Percentiles rank a stretch among this genome's conserved stretches.
Evolutionary conservation across 768 basidiomycete species (phyloP).

Genomic region (Pleurotus citrinopileatus): DNA sequence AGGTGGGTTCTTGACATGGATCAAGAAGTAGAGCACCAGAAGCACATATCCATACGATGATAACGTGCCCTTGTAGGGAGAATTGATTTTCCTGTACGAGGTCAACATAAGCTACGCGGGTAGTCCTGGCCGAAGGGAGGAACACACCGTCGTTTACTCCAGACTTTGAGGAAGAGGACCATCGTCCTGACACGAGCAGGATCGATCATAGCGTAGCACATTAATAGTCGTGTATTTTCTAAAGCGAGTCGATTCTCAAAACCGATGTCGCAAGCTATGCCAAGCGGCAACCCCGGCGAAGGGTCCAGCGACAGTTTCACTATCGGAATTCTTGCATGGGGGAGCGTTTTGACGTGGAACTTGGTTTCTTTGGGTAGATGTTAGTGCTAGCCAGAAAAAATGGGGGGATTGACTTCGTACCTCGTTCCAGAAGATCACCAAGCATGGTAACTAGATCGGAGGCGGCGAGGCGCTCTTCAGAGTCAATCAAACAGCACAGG

Average conservation of each 20-base stretch:
- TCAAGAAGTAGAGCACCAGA: constrained; percentile 95
- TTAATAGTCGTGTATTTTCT: constrained; percentile 93
- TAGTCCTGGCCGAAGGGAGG: background rate
- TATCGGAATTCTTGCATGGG: constrained; percentile 97
- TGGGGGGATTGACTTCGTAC: constrained; percentile 41
- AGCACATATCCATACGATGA: constrained; percentile 98
- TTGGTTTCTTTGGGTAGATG: constrained; percentile 69
- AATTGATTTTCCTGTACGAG: constrained; percentile 86
- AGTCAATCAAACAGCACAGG: constrained; percentile 93
- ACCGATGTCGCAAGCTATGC: constrained; percentile 97
- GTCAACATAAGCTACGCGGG: background rate
- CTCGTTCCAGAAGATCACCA: constrained; percentile 89
- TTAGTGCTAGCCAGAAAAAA: constrained; percentile 5
- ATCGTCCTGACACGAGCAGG: constrained; percentile 90
- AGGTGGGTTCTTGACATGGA: constrained; percentile 96
- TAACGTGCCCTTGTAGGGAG: constrained; percentile 94
- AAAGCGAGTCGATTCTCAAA: constrained; percentile 97
- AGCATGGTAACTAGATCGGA: constrained; percentile 92
- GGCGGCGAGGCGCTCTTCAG: constrained; percentile 73
- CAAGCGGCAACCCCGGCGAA: constrained; percentile 74
- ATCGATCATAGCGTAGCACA: constrained; percentile 98
- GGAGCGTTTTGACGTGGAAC: constrained; percentile 93
- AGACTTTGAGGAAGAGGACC: constrained; percentile 98
- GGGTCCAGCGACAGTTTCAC: constrained; percentile 94
- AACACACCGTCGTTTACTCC: constrained; percentile 88